Percentiles rank a stretch among this genome's conserved stretches.
phyloP scores from a whole-genome alignment of 768 basidiomycete species.

The Kwoniella heveanensis region DNA sequence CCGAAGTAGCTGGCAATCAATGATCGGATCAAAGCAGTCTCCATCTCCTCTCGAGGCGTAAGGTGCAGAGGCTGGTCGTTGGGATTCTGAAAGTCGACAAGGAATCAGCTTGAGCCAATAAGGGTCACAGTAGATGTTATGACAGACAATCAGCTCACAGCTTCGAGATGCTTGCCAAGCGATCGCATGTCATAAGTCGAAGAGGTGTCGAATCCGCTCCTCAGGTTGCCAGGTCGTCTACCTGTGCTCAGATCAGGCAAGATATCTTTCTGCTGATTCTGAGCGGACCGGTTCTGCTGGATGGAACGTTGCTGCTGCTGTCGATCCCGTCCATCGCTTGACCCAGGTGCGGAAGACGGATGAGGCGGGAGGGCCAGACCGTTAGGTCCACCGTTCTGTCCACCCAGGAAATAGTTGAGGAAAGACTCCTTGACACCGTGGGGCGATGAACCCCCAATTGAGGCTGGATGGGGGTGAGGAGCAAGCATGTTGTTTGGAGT shows the following conservation, averaged over 20 bases:
- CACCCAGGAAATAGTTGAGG: slow-evolving; percentile 97
- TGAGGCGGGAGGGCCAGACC: slow-evolving; percentile 4
- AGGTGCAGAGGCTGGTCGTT: slow-evolving; percentile 65
- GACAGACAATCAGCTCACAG: slow-evolving; percentile 65
- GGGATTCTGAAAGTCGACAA: slow-evolving; percentile 59
- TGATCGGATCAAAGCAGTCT: slow-evolving; percentile 88
- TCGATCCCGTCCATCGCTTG: slow-evolving; percentile 11
- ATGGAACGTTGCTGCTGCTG: slow-evolving; percentile 55
- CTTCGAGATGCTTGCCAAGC: slow-evolving; percentile 93
- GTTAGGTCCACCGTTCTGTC: slow-evolving; percentile 60
- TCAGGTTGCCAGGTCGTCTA: slow-evolving; percentile 35
- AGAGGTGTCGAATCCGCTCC: slow-evolving; percentile 64
- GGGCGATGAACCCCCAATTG: slow-evolving; percentile 38
- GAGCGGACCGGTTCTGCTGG: not conserved
- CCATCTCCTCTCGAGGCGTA: slow-evolving; percentile 89
- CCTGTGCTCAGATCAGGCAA: slow-evolving; percentile 52
- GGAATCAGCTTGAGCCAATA: slow-evolving; percentile 16
- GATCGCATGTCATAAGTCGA: slow-evolving; percentile 99
- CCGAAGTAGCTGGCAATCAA: slow-evolving; percentile 94
- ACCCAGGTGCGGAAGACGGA: slow-evolving; percentile 20
- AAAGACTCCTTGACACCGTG: slow-evolving; percentile 81
- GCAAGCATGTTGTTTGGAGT: slow-evolving; percentile 11
- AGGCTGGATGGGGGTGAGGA: slow-evolving; percentile 18
- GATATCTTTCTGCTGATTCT: slow-evolving; percentile 33
- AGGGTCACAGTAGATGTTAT: no score